Percentiles rank a stretch among this genome's conserved stretches.
phyloP scores from a whole-genome alignment of 371 early-diverging fungal species.

The Mortierella sp. region DNA sequence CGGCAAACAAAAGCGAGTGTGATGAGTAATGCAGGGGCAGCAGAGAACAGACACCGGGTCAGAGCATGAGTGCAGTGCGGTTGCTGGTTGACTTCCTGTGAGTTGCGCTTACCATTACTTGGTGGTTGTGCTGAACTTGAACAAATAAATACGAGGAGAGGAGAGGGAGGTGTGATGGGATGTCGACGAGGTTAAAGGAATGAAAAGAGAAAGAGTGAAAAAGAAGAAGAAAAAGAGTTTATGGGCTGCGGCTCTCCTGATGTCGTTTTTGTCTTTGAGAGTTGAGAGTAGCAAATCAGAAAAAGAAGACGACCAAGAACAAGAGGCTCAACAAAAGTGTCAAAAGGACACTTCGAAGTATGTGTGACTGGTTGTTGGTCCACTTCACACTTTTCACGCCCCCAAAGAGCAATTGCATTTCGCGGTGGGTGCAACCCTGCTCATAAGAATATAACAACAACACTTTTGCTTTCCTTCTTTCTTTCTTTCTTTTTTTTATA shows the following conservation, averaged over 20 bases:
- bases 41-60: background rate
- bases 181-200: background rate
- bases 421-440: too few relatives aligned
- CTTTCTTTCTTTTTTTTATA: background rate
- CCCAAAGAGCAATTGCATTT: too few relatives aligned
- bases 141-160: background rate
- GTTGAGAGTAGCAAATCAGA: background rate
- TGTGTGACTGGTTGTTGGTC: too few relatives aligned
- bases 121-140: background rate
- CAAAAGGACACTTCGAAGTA: background rate
- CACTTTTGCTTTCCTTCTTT: background rate
- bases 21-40: constrained; percentile 1
- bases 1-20: too few relatives aligned
- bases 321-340: background rate
- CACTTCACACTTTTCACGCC: too few relatives aligned
- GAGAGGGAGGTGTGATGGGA: background rate
- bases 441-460: background rate
- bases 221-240: background rate
- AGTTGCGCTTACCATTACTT: background rate
- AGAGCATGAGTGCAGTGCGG: background rate
- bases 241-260: background rate
- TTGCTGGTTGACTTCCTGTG: background rate
- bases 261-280: background rate
- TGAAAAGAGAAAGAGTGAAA: background rate
- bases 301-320: background rate